Percentiles rank a stretch among this genome's conserved stretches.
phyloP scores from a whole-genome alignment of 2,329 filamentous ascomycete species.

The Alternaria metachromatica region DNA sequence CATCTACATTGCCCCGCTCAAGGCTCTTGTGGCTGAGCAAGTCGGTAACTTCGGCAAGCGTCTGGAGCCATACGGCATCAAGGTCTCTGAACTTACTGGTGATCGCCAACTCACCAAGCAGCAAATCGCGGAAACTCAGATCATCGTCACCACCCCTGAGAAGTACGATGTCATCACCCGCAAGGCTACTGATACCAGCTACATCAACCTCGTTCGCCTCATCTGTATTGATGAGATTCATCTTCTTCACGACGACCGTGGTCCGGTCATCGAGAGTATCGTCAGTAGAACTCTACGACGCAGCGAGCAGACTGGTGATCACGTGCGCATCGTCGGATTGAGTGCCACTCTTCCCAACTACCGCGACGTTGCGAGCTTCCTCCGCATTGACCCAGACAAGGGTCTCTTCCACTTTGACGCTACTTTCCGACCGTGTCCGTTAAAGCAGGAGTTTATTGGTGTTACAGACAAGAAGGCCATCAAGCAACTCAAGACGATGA shows the following conservation, averaged over 20 bases:
- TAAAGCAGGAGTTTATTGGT: slow-evolving; percentile 96
- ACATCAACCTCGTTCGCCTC: slow-evolving; percentile 94
- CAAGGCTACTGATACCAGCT: slow-evolving; percentile 95
- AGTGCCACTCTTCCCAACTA: slow-evolving; percentile 97
- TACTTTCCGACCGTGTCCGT: slow-evolving; percentile 88
- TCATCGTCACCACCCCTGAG: slow-evolving; percentile 97
- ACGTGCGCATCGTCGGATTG: slow-evolving; percentile 87
- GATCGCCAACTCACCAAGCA: slow-evolving; percentile 98
- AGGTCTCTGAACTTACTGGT: slow-evolving; percentile 93
- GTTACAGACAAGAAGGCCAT: slow-evolving; percentile 98
- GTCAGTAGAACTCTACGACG: slow-evolving; percentile 92
- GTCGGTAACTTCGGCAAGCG: slow-evolving; percentile 96
- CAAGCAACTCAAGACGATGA: slow-evolving; percentile 99
- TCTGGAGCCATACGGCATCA: slow-evolving; percentile 87
- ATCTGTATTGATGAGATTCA: slow-evolving; percentile 99
- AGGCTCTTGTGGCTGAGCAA: slow-evolving; percentile 95
- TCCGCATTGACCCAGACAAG: slow-evolving; percentile 84
- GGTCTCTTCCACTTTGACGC: slow-evolving; percentile 97
- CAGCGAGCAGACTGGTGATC: slow-evolving; percentile 91
- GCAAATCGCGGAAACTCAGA: slow-evolving; percentile 95
- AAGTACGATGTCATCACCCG: slow-evolving; percentile 99
- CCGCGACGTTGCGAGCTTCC: slow-evolving; percentile 91
- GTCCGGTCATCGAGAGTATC: slow-evolving; percentile 95
- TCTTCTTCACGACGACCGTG: slow-evolving; percentile 94
- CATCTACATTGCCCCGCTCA: slow-evolving; percentile 94